Evolutionary conservation across 1,139 yeast species (phyloP), one percentile per base, ranked within the genome.

Genomic region (Nakaseomyces sp.): DNA sequence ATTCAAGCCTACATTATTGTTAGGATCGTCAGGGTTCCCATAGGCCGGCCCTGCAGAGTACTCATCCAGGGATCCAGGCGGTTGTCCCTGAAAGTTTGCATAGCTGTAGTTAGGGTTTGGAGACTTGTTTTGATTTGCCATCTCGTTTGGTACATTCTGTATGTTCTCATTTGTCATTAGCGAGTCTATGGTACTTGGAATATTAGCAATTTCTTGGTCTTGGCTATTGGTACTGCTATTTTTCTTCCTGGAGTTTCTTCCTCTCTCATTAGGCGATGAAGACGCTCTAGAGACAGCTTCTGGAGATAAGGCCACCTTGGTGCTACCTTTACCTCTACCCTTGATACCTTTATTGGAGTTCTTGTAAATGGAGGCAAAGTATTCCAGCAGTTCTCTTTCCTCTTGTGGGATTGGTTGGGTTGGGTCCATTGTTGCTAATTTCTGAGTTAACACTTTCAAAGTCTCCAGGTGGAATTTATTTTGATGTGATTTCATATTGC

Each of bases 401-500:
- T 75, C 74, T 3, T 67, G 65, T 1, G 89, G 85, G 47, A 84
- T 69, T 24, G 63, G 63, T 45, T 63, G 61, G 42, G 60, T 54
- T n/a, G 70, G 67, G 36, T 71, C 69, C 47, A 79, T 63, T 50
- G 76, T 80, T 0, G 88, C 87, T 49, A 81, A 64, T 51, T 72
- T 76, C 41, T 55, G 63, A 5, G 93, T 84, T 54, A 88, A 67
- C 37, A 69, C 69, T 51, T 77, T 77, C 54, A 89, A 71, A 0
- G 93, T 80, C 18, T 76, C 77, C 50, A 77, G 66, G 64, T 89
- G 97, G 61, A 88, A 87, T 56, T 89, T 72, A 65, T 88, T 89
- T 60, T 89, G 97, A 64, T 89, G 97, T 0, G 95, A 85, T 64
- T 89, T 89, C 68, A 89, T 73, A 60, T 89, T 89, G 2, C 96